phyloP scores from a whole-genome alignment of 495 filamentous ascomycete species.

The Penicillium taxi region DNA sequence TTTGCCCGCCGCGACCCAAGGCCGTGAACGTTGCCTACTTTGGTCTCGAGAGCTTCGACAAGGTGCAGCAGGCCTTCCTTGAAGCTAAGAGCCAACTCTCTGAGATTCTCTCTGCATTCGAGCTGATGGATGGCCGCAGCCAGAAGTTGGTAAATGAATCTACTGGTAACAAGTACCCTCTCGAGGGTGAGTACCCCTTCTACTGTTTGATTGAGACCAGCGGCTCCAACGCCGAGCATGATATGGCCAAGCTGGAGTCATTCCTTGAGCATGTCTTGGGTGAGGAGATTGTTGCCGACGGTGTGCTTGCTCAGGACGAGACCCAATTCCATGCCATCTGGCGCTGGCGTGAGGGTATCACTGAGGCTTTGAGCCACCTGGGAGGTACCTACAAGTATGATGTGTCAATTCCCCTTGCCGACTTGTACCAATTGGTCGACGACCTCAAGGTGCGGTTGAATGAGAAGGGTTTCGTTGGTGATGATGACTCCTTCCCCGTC shows the following conservation, averaged over 20 bases:
- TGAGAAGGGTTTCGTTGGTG: slow-evolving; percentile 66
- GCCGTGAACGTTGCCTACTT: slow-evolving; percentile 89
- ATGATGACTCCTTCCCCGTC: slow-evolving; percentile 69
- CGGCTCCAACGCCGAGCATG: slow-evolving; percentile 88
- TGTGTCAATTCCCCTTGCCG: slow-evolving; percentile 81
- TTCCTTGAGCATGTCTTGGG: slow-evolving; percentile 91
- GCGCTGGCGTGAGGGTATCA: slow-evolving; percentile 88
- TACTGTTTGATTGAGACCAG: slow-evolving; percentile 96
- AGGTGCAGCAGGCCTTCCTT: slow-evolving; percentile 71
- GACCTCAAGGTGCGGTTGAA: slow-evolving; percentile 66
- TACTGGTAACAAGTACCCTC: slow-evolving; percentile 66
- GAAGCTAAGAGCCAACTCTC: slow-evolving; percentile 83
- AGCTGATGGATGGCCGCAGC: slow-evolving; percentile 83
- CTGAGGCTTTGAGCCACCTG: slow-evolving; percentile 80
- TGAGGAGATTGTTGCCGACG: slow-evolving; percentile 74
- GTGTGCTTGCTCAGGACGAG: slow-evolving; percentile 84
- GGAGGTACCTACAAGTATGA: slow-evolving; percentile 99
- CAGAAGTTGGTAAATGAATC: slow-evolving; percentile 68
- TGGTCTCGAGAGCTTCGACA: slow-evolving; percentile 75
- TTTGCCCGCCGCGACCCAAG: slow-evolving; percentile 76
- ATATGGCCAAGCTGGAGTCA: slow-evolving; percentile 70
- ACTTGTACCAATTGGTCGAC: slow-evolving; percentile 82
- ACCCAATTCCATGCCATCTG: slow-evolving; percentile 81
- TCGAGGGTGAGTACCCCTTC: slow-evolving; percentile 80
- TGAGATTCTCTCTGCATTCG: slow-evolving; percentile 95